Percentiles rank a stretch among this genome's conserved stretches.
phyloP scores from a whole-genome alignment of 139 green algal species.

The Desmodesmus armatus region DNA sequence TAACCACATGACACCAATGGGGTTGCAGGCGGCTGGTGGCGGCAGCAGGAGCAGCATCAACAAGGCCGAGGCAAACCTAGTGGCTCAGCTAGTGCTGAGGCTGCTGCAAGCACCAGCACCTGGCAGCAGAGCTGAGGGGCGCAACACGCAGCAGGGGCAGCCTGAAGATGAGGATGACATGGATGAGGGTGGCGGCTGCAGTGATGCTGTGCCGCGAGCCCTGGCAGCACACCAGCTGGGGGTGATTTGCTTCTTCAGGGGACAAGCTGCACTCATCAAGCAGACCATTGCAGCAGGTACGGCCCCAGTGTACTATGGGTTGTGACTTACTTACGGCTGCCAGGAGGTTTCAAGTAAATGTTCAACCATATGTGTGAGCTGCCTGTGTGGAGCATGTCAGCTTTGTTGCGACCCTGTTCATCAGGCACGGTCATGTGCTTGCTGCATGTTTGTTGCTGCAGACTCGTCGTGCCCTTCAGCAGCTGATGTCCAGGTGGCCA shows the following conservation, averaged over 20 bases:
- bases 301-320: too few relatives aligned
- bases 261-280: slow-evolving; percentile 63
- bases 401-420: too few relatives aligned
- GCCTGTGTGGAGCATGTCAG: too few relatives aligned
- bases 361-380: not conserved
- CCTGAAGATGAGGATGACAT: not conserved
- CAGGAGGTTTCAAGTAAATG: too few relatives aligned
- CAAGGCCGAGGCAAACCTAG: slow-evolving; percentile 60
- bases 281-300: slow-evolving; percentile 2
- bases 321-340: not conserved
- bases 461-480: not conserved
- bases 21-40: slow-evolving; percentile 3
- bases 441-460: not conserved
- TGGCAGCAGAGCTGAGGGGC: not conserved
- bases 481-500: slow-evolving; percentile 66
- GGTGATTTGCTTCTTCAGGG: slow-evolving; percentile 88
- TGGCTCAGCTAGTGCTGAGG: slow-evolving; percentile 52
- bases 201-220: too few relatives aligned
- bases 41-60: slow-evolving; percentile 68
- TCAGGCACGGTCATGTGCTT: too few relatives aligned
- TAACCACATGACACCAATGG: not conserved
- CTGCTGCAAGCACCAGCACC: slow-evolving; percentile 45
- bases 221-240: slow-evolving; percentile 53
- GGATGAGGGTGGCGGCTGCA: slow-evolving; percentile 32
- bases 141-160: not conserved